These are phyloP conservation scores for Tolypocladium pustulatum DNA, from an alignment of 2,329 filamentous ascomycete genomes.

Conservation along the genomic window DNA sequence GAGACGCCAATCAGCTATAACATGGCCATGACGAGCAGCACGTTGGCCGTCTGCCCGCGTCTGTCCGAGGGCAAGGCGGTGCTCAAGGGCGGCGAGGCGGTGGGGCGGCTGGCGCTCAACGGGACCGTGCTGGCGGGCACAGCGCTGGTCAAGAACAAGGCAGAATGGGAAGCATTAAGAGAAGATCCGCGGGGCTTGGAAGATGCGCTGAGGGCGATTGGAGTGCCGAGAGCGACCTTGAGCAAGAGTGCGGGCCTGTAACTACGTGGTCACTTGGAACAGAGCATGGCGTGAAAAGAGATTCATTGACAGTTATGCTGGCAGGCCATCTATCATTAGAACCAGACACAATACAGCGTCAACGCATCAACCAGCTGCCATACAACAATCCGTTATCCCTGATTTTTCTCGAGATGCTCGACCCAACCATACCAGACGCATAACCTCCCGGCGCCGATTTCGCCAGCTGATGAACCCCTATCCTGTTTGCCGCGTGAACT, in stretches of 20 bases:
- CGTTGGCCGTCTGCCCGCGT: conserved; percentile 45
- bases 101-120: conserved; percentile 42
- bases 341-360: not conserved
- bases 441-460: not conserved
- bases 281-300: not conserved
- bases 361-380: not conserved
- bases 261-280: not conserved
- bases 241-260: not conserved
- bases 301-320: not conserved
- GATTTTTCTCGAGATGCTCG: not conserved
- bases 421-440: not conserved
- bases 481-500: not conserved
- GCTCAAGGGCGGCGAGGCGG: conserved; percentile 18
- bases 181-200: conserved; percentile 15
- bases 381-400: too few relatives aligned
- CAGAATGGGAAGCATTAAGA: conserved; percentile 45
- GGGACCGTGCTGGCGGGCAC: conserved; percentile 55
- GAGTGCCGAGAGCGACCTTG: conserved; percentile 12
- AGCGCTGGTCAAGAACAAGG: conserved; percentile 48
- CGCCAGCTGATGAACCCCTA: not conserved
- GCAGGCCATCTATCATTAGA: not conserved
- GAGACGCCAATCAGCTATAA: conserved; percentile 53
- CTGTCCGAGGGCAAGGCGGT: conserved; percentile 35
- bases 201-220: conserved; percentile 14
- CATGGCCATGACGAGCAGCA: conserved; percentile 44